phyloP scores from a whole-genome alignment of 2,329 filamentous ascomycete species.

The Westerdykella aurantiaca region DNA sequence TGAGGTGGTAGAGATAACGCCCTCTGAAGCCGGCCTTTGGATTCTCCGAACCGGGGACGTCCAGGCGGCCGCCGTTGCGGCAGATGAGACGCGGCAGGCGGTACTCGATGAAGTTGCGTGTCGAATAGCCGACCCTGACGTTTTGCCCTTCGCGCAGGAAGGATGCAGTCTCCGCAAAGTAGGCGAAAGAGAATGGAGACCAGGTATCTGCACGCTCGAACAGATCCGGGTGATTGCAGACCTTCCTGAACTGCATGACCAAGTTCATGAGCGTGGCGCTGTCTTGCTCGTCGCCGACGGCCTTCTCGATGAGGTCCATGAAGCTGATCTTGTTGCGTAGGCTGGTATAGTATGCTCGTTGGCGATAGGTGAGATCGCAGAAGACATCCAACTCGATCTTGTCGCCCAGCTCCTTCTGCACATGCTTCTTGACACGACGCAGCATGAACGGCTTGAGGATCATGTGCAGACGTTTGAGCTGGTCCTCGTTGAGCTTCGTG shows the following conservation, averaged over 20 bases:
- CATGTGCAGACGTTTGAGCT: conserved; percentile 95
- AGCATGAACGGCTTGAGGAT: conserved; percentile 99
- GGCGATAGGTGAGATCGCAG: conserved; percentile 93
- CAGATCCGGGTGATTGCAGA: conserved; percentile 96
- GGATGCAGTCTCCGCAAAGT: conserved; percentile 90
- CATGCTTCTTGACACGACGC: conserved; percentile 98
- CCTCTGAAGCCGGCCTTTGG: conserved; percentile 69
- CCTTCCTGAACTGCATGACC: conserved; percentile 99
- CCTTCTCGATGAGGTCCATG: conserved; percentile 97
- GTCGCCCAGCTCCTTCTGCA: conserved; percentile 97
- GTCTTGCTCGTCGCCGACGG: conserved; percentile 87
- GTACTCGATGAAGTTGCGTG: conserved; percentile 80
- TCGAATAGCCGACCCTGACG: conserved; percentile 79
- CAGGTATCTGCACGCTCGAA: conserved; percentile 92
- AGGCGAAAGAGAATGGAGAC: conserved; percentile 76
- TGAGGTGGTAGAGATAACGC: conserved; percentile 69
- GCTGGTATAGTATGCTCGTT: conserved; percentile 87
- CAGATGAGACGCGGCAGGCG: conserved; percentile 76
- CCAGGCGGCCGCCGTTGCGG: conserved; percentile 69
- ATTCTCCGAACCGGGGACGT: conserved; percentile 69
- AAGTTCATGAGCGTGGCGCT: conserved; percentile 97
- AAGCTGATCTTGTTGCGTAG: conserved; percentile 96
- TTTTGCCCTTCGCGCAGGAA: conserved; percentile 84
- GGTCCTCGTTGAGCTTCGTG: conserved; percentile 98
- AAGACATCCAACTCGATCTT: conserved; percentile 97